Base-by-base conservation (phyloP, 2,329 filamentous ascomycete genomes). In the Colletotrichum echinochloae region DNA sequence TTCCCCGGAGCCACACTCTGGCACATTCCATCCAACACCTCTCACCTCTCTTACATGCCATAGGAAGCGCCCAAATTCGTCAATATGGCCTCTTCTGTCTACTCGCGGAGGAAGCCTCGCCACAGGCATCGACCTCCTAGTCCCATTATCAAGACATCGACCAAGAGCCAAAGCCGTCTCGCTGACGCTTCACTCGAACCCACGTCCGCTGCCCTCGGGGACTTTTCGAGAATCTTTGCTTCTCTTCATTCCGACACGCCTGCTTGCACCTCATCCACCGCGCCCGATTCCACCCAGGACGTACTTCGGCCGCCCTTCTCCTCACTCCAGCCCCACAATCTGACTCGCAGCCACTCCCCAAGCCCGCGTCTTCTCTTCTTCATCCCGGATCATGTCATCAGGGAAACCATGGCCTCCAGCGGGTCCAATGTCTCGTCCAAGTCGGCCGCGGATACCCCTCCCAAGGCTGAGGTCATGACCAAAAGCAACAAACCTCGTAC, bases 211-310 rank as follows among this genome's bases (percentile, higher is more conserved):
- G 39, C 52, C 9, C 66, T 70, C 5, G 66, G 66, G 18, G 57
- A 70, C 35, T 67, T 70, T 28, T 66, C 66, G 33, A 70, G 30
- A 30, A 55, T 70, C 39, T 70, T 66, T 56, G 37, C 63, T 9
- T 41, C 65, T 26, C 26, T 70, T 23, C 28, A 44, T 56, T 39
- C 41, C 18, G 26, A 56, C 11, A 48, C 23, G 23, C 23, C 54
- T 6, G 16, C 54, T 11, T 26, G n/a, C 20, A 33, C 20, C 28
- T 33, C 49, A 12, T 14, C 28, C 18, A 39, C 33, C n/a, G 23
- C 14, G 3, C 35, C 35, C 6, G 5, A 16, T 35, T 28, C 35
- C 18, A 8, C 56, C 5, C 14, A 51, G n/a, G 7, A 28, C 23
- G 30, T 20, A 16, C 33, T 35, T 28, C 26, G 33, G 20, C 46